Base-by-base conservation (phyloP, 768 basidiomycete species). In the Boletus rubroflammeus region DNA sequence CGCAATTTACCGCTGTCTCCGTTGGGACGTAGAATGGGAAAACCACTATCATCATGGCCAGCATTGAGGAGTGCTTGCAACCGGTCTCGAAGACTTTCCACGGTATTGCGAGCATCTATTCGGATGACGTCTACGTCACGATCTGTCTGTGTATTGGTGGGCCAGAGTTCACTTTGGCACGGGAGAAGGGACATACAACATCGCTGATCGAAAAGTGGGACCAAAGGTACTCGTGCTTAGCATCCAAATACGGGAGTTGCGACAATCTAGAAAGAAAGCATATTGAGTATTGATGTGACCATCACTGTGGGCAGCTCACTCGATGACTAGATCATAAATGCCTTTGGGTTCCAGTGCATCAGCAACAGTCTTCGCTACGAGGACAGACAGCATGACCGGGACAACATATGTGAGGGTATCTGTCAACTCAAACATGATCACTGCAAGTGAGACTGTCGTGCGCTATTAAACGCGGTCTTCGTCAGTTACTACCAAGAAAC, bases 311-410 rank as follows among this genome's bases (percentile, higher is more conserved):
- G 34, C 17, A 38, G 2, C 63, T 53, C 43, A 86, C 76, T 94
- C 92, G 51, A 98, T 98, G 53, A 93, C 93, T 35, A 98, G 81
- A 69, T 99, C 97, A 66, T 98, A 99, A 51, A 99, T 98, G 9
- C 94, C 94, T 65, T 94, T 93, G 3, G 90, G 90, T 36, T 73
- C 62, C 53, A 71, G 54, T 49, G 58, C 61, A 63, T 72, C 59
- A 41, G 72, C 68, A 38, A 73, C 64, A 11, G 70, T 70, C 56
- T 71, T 71, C 10, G 71, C 70, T 19, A 94, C 88, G 21, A 98
- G 80, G 15, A 99, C 82, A 15, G 84, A 76, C 40, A 95, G 72
- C 92, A 94, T 94, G 54, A 94, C 84, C 15, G 93, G 93, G 7
- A 92, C 88, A 13, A 84, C 88, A 71, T 98, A 98, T 3, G 90